Evolutionary conservation across 2,329 filamentous ascomycete genomes (phyloP).

Genomic region (Xylaria sp.): DNA sequence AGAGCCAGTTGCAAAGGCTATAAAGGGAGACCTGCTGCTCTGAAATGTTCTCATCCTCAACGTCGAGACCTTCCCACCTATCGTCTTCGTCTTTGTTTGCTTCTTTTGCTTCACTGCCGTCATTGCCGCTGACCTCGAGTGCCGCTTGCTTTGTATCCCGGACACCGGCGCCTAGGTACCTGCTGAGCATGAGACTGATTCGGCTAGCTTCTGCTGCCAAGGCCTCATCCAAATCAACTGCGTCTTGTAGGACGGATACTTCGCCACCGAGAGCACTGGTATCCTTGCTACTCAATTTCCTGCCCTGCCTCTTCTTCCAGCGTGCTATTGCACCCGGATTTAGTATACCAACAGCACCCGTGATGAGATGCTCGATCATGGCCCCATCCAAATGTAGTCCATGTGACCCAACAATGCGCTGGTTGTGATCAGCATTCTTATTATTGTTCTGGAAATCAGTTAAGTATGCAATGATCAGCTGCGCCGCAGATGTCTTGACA

Average conservation of each 20-base stretch:
- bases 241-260: slow-evolving; percentile 9
- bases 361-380: slow-evolving; percentile 70
- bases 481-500: slow-evolving; percentile 81
- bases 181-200: slow-evolving; percentile 84
- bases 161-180: slow-evolving; percentile 70
- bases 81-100: slow-evolving; percentile 56
- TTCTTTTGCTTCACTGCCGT: slow-evolving; percentile 55
- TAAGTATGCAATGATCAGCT: slow-evolving; percentile 80
- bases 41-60: slow-evolving; percentile 43
- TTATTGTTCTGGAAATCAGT: slow-evolving; percentile 78
- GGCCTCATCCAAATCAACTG: slow-evolving; percentile 69
- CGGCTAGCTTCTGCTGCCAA: slow-evolving; percentile 83
- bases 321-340: slow-evolving; percentile 54
- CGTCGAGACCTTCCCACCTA: slow-evolving; percentile 52
- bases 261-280: slow-evolving; percentile 30
- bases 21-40: slow-evolving; percentile 61
- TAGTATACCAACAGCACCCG: slow-evolving; percentile 46
- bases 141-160: slow-evolving; percentile 53
- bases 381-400: slow-evolving; percentile 75
- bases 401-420: slow-evolving; percentile 75
- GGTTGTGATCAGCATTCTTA: slow-evolving; percentile 61
- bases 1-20: slow-evolving; percentile 82
- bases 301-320: slow-evolving; percentile 48
- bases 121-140: slow-evolving; percentile 58
- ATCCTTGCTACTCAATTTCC: slow-evolving; percentile 28